Evolutionary conservation across 768 basidiomycete species (phyloP), one percentile per base, ranked within the genome.

Genomic region (Rhizopogon roseolus): DNA sequence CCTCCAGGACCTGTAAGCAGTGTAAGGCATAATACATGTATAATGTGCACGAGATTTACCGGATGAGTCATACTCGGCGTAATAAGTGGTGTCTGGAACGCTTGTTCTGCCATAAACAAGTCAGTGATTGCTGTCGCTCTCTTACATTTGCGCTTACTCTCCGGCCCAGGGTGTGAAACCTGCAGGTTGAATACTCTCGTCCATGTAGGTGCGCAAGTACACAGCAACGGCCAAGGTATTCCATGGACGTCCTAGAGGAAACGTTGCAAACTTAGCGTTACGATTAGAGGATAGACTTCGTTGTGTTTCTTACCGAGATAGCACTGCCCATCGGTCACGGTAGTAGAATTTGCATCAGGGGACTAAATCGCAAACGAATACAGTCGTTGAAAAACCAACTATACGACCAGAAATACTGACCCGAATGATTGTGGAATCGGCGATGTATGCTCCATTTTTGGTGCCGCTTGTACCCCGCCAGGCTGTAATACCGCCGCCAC

Each of bases 401-500:
- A 22, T 22, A 1, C 22, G 22, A 22, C 22, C 22, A 22, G 3
- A 22, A 22, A 22, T 22, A 22, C 79, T 50, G 62, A 81, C 83
- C 37, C 81, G 73, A 13, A 82, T 82, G 52, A 86, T 79, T 3
- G 62, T 70, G 0, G 83, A 82, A 57, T 82, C 66, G 1, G 76
- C 63, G 9, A 85, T 77, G 61, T 81, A 85, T 7, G 79, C 80
- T 1, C 81, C 82, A 54, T 79, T 1, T 70, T 72, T 7, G 73
- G 79, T 14, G 80, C 52, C 55, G 11, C 8, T 4, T 13, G 76
- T 78, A 3, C 85, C 84, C 51, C 76, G 77, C 85, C 85, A 86
- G 0, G 85, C 85, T 9, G 77, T 77, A 13, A 86, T 73, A 0
- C 82, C 84, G 3, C 85, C 86, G 0, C 84, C 85, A 52, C 82